Base-by-base conservation (phyloP, 495 filamentous ascomycete genomes). In the Penicillium simplicissimum region DNA sequence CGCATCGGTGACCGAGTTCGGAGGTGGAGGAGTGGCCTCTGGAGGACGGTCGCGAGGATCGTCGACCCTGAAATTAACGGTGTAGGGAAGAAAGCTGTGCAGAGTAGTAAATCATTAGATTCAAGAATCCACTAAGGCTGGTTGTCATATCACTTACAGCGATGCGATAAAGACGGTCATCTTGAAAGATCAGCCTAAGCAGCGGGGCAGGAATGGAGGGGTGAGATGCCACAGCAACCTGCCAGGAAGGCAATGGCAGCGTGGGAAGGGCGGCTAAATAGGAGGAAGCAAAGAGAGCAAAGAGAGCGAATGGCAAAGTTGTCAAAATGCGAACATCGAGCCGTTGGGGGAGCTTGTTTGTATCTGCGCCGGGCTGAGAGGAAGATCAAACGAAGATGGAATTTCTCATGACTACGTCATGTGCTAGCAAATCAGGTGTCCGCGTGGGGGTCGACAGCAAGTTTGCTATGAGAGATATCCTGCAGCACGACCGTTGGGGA, bases 91-190 rank as follows among this genome's bases (percentile, higher is more conserved):
- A 71, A 96, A 96, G 45, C 93, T 96, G 65, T 47, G 58, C 54
- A 25, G 3, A 21, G 8, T 34, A 21, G 8, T 34, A 4, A 6
- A 37, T 17, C 10, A 28, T 53, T 14, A 42, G 28, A 28, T 64
- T 57, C 63, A 57, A 28, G 17, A 25, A 5, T 38, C 43, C 14
- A 8, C 54, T 35, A 42, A 52, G 52, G 34, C 56, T 51, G 42
- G 56, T 42, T 60, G 40, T 19, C 34, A 17, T 35, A 40, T 23
- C 52, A 82, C 88, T 82, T 83, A 94, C 90, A 94, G 80, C n/a
- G 90, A 92, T 64, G 84, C 89, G 59, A 94, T 84, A 69, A 93
- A 92, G 74, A 92, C 84, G 8, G 90, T 93, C 90, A 92, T 92
- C 62, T 55, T 85, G 81, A 68, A 43, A 19, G 60, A 52, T 56